Evolutionary conservation across 2,329 filamentous ascomycete genomes (phyloP).

Genomic region (Acrocalymma vagum): DNA sequence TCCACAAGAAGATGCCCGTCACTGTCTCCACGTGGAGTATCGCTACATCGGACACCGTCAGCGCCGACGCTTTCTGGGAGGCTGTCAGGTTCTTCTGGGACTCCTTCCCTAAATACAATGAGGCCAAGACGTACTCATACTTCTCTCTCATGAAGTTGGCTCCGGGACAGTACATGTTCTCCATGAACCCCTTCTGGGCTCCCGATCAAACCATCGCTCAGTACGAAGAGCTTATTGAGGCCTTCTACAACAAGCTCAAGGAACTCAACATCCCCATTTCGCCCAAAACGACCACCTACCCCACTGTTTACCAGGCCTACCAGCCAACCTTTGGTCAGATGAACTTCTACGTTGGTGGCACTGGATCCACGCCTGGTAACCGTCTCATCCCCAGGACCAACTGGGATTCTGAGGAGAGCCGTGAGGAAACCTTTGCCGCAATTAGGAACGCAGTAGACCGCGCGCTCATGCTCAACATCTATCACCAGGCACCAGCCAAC

Average conservation of each 20-base stretch:
- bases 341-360: constrained; percentile 37
- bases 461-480: constrained; percentile 26
- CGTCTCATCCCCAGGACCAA: constrained; percentile 46
- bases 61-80: constrained; percentile 40
- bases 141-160: constrained; percentile 33
- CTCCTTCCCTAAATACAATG: constrained; percentile 31
- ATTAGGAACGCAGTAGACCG: constrained; percentile 31
- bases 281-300: constrained; percentile 29
- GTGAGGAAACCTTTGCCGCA: constrained; percentile 34
- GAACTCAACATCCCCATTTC: constrained; percentile 33
- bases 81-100: constrained; percentile 31
- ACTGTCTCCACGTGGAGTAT: constrained; percentile 42
- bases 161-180: constrained; percentile 31
- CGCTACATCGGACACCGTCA: constrained; percentile 35
- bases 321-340: constrained; percentile 34
- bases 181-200: constrained; percentile 38
- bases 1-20: constrained; percentile 40
- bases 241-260: constrained; percentile 30
- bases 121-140: constrained; percentile 37
- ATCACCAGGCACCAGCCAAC: constrained; percentile 32
- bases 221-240: constrained; percentile 30
- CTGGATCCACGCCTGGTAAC: constrained; percentile 38
- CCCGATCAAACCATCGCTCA: constrained; percentile 33
- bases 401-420: constrained; percentile 35
- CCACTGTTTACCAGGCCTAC: constrained; percentile 39